Percentiles rank a stretch among this genome's conserved stretches.
Conservation (phyloP, 768 basidiomycete genomes). For the Floccularia luteovirens region DNA sequence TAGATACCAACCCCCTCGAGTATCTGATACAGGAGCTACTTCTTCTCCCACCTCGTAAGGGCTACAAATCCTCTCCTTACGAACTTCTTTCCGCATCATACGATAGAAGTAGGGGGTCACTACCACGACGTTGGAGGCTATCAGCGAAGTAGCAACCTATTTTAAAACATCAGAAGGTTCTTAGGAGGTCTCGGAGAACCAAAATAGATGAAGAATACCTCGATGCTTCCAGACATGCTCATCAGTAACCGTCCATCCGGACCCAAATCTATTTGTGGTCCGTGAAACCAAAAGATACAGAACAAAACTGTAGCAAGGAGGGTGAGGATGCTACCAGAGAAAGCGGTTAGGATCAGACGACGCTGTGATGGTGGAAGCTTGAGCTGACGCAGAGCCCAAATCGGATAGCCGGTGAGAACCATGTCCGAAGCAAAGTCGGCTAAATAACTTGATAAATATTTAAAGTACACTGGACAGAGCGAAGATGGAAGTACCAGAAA, state of each 20-base stretch:
- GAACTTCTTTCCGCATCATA: neutral
- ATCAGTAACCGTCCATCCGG: slow-evolving; percentile 6
- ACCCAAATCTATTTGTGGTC: slow-evolving; percentile 4
- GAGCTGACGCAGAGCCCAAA: slow-evolving; percentile 16
- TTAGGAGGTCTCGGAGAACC: neutral
- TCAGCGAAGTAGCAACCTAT: slow-evolving; percentile 11
- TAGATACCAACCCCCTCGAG: too few species aligned
- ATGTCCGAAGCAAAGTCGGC: slow-evolving; percentile 17
- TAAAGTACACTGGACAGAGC: too few species aligned
- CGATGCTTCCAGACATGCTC: slow-evolving; percentile 9
- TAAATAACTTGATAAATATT: too few species aligned
- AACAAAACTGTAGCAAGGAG: slow-evolving; percentile 12
- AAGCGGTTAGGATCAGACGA: slow-evolving; percentile 14
- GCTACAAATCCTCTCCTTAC: neutral
- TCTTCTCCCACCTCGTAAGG: too few species aligned
- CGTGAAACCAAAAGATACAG: slow-evolving; percentile 10
- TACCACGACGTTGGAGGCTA: slow-evolving; percentile 16
- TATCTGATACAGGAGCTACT: too few species aligned
- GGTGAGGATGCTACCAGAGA: slow-evolving; percentile 15
- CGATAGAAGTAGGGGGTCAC: slow-evolving; percentile 5
- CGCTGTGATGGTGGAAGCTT: slow-evolving; percentile 12
- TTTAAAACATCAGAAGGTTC: neutral
- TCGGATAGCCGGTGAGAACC: slow-evolving; percentile 14
- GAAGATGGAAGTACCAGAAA: too few species aligned
- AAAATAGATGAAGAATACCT: slow-evolving; percentile 11